These are phyloP conservation scores for Rhizoclosmatium globosum DNA, from an alignment of 192 early-diverging fungal species.

Conservation along the genomic window DNA sequence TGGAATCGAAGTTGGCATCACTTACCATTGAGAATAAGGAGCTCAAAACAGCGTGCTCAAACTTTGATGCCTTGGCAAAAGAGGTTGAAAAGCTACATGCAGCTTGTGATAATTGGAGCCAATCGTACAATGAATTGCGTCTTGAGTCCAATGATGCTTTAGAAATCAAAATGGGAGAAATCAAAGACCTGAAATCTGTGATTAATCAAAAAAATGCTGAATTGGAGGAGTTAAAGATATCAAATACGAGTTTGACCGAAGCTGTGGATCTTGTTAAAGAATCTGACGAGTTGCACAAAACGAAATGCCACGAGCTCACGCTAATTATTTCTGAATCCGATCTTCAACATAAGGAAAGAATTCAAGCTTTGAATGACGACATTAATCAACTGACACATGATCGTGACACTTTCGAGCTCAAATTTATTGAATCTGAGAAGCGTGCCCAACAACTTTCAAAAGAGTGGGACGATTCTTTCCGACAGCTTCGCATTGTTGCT, in stretches of 20 bases:
- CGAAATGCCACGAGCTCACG: conserved; percentile 8
- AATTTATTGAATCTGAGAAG: conserved; percentile 5
- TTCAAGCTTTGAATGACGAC: neutral
- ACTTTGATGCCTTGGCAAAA: neutral
- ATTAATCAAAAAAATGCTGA: neutral
- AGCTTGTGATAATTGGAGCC: conserved; percentile 26
- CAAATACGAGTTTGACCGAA: neutral
- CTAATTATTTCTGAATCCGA: conserved; percentile 18
- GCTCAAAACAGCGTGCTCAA: neutral
- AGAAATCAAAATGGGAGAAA: neutral
- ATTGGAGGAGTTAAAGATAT: neutral
- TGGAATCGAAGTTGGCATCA: conserved; percentile 1
- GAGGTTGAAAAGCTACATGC: conserved; percentile 19
- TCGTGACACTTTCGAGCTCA: neutral
- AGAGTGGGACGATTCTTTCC: conserved; percentile 22
- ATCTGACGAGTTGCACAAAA: conserved; percentile 9
- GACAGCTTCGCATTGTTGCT: neutral
- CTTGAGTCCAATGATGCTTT: neutral
- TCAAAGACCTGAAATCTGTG: neutral
- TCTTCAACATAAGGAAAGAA: neutral
- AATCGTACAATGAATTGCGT: conserved; percentile 20
- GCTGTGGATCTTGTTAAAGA: conserved; percentile 12
- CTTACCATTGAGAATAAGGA: neutral
- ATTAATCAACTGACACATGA: neutral
- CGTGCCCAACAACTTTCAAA: conserved; percentile 3